Evolutionary conservation across 345 rosid genomes (phyloP).

Genomic region (Ceriops decandra): DNA sequence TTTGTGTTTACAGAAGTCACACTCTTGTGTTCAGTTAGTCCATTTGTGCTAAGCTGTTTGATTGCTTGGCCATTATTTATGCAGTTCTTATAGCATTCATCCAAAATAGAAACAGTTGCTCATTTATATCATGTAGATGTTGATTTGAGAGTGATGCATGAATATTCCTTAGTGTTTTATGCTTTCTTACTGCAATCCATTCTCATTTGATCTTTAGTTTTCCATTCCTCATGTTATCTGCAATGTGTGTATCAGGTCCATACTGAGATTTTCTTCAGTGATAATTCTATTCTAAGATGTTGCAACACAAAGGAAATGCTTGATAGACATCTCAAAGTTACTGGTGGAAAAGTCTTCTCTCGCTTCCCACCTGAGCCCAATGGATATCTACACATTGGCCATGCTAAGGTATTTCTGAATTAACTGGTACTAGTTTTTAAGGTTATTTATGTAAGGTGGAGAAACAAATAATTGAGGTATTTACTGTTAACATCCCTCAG

Average conservation of each 20-base stretch:
- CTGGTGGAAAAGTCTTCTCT: conserved; percentile 72
- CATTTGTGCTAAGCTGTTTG: too few species aligned
- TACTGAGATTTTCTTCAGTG: conserved; percentile 77
- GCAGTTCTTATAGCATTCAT: too few species aligned
- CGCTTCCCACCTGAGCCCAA: conserved; percentile 98
- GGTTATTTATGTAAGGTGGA: background rate
- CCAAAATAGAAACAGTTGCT: too few species aligned
- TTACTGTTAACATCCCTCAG: conserved; percentile 32
- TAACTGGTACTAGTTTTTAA: background rate
- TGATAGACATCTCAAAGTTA: conserved; percentile 69
- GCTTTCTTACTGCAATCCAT: background rate
- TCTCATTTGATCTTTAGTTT: background rate
- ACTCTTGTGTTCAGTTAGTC: too few species aligned
- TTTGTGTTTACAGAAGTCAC: too few species aligned
- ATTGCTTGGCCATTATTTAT: too few species aligned
- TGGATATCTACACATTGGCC: conserved; percentile 98
- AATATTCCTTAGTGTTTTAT: background rate
- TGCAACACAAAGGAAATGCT: conserved; percentile 77
- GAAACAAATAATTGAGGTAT: background rate
- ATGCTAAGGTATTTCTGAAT: conserved; percentile 68
- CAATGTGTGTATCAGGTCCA: conserved; percentile 51
- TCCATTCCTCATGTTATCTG: background rate
- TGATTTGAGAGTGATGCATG: background rate
- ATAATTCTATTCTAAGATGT: conserved; percentile 70
- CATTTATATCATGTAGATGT: background rate